These are phyloP conservation scores for Eragrostis curvula DNA, from an alignment of 176 grass and related monocot genomes.

Conservation along the genomic window DNA sequence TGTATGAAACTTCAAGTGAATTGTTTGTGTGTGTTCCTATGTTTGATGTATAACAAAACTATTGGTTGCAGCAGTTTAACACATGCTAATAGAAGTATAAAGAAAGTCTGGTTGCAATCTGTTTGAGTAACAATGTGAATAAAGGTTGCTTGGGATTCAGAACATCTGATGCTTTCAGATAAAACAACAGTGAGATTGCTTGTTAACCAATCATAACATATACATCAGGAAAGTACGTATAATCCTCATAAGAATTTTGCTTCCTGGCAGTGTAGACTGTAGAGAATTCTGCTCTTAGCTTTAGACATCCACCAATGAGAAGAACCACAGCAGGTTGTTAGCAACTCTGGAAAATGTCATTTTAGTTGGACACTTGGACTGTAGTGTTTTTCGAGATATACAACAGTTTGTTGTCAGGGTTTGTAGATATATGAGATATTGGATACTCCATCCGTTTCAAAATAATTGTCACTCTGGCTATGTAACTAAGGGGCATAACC, in stretches of 20 bases:
- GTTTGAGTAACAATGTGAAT: constrained; percentile 2
- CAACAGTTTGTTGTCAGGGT: constrained; percentile 30
- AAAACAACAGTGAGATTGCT: constrained; percentile 4
- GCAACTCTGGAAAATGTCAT: constrained; percentile 31
- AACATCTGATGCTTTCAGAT: neutral
- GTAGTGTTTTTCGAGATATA: constrained; percentile 37
- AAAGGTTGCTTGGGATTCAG: neutral
- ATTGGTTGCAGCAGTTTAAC: neutral
- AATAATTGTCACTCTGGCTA: too few species aligned
- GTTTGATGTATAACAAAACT: constrained; percentile 38
- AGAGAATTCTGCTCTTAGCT: neutral
- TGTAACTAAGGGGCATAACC: too few species aligned
- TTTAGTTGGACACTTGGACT: constrained; percentile 38
- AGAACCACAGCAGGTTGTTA: constrained; percentile 40
- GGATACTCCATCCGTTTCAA: too few species aligned
- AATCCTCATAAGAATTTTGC: neutral
- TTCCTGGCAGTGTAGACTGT: neutral
- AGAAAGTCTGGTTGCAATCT: constrained; percentile 18
- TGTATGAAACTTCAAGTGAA: constrained; percentile 17
- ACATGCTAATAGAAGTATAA: constrained; percentile 28
- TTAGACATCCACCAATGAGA: constrained; percentile 38
- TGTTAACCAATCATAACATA: constrained; percentile 5
- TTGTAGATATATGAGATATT: neutral
- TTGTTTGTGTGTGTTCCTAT: neutral
- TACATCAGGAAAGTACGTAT: constrained; percentile 12